Conservation (phyloP, 306 rosid genomes). For the Cicer judaicum region DNA sequence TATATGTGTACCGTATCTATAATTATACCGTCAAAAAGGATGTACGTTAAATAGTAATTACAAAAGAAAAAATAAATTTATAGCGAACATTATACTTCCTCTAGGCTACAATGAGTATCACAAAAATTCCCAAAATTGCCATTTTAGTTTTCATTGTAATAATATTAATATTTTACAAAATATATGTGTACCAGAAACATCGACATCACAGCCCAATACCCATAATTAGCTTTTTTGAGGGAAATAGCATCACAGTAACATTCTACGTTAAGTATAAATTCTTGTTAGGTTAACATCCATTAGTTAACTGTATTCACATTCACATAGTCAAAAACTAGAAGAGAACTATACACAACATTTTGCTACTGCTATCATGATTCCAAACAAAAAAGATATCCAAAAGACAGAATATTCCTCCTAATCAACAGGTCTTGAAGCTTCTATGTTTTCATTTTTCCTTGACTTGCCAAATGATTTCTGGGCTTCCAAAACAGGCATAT, state of each 20-base stretch:
- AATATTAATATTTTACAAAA: neutral
- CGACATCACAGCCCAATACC: conserved; percentile 3
- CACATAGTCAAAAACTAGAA: conserved; percentile 12
- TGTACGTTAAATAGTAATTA: neutral
- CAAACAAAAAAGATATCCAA: neutral
- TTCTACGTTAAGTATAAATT: neutral
- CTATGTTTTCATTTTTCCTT: conserved; percentile 60
- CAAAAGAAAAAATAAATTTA: neutral
- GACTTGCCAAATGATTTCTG: conserved; percentile 68
- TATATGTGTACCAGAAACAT: neutral
- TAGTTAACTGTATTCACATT: neutral
- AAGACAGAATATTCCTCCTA: conserved; percentile 38
- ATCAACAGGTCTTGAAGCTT: conserved; percentile 48
- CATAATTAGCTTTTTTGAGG: neutral
- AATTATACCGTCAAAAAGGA: too few relatives aligned
- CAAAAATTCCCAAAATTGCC: too few relatives aligned
- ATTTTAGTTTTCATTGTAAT: too few relatives aligned
- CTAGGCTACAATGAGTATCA: too few relatives aligned
- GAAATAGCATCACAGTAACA: neutral
- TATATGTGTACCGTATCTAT: neutral
- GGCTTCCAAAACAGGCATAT: conserved; percentile 64
- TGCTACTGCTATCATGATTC: conserved; percentile 9
- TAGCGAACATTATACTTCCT: too few relatives aligned
- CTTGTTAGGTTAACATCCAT: neutral
- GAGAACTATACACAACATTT: conserved; percentile 28